These are phyloP conservation scores for Leccinum brunneo-olivaceum DNA, from an alignment of 1,284 basidiomycete genomes.

Conservation along the genomic window DNA sequence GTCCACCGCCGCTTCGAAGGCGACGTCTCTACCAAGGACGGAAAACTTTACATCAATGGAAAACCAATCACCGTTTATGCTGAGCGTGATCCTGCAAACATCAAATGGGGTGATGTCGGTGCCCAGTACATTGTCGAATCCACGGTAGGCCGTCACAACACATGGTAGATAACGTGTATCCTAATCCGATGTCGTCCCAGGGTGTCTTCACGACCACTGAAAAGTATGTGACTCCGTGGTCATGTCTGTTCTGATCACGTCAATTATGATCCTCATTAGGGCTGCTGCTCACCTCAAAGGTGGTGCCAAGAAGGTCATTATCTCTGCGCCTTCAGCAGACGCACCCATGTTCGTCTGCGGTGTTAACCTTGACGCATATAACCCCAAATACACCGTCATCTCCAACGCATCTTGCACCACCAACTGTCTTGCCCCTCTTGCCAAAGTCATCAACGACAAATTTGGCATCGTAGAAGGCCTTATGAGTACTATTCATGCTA, in stretches of 20 bases:
- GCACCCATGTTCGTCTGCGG: conserved; percentile 97
- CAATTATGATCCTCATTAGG: conserved; percentile 36
- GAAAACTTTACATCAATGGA: conserved; percentile 86
- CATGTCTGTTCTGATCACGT: conserved; percentile 2
- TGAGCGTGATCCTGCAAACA: conserved; percentile 85
- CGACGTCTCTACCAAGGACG: conserved; percentile 75
- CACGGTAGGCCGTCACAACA: conserved; percentile 48
- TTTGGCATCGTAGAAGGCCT: conserved; percentile 93
- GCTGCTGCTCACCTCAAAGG: conserved; percentile 94
- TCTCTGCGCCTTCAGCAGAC: conserved; percentile 97
- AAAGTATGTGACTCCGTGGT: conserved; percentile 43
- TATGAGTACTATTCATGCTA: conserved; percentile 98
- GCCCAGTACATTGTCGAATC: conserved; percentile 97
- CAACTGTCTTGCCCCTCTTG: conserved; percentile 98
- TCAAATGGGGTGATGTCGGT: conserved; percentile 77
- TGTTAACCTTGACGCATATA: conserved; percentile 95
- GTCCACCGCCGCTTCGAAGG: conserved; percentile 97
- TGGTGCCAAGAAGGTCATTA: conserved; percentile 99
- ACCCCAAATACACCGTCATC: conserved; percentile 88
- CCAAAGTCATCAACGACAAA: conserved; percentile 97
- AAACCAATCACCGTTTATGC: conserved; percentile 75
- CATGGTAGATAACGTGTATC: conserved; percentile 5
- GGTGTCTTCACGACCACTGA: conserved; percentile 98
- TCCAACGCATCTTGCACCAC: conserved; percentile 99
- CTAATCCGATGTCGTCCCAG: conserved; percentile 28